phyloP scores from a whole-genome alignment of 2,329 filamentous ascomycete genomes.

The Tolypocladium pustulatum region DNA sequence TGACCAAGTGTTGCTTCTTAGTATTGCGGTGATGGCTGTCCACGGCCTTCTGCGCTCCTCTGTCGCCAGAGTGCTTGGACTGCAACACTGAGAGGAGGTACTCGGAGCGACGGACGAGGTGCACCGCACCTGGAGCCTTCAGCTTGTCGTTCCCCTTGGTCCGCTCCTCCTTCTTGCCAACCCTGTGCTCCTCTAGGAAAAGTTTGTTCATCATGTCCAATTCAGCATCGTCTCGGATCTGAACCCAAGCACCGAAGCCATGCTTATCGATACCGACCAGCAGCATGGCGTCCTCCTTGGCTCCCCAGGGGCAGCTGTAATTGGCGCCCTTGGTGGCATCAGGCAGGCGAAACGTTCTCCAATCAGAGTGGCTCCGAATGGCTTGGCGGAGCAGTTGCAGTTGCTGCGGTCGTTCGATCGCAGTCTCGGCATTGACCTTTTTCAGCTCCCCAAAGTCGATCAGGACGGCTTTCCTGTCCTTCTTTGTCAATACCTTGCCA shows the following conservation, averaged over 20 bases:
- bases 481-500: slow-evolving; percentile 82
- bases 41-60: slow-evolving; percentile 64
- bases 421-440: slow-evolving; percentile 90
- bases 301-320: slow-evolving; percentile 87
- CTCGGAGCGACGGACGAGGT: slow-evolving; percentile 87
- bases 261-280: slow-evolving; percentile 87
- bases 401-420: slow-evolving; percentile 82
- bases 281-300: slow-evolving; percentile 93
- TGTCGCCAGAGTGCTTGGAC: slow-evolving; percentile 69
- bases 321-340: slow-evolving; percentile 88
- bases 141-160: slow-evolving; percentile 66
- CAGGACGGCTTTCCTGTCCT: slow-evolving; percentile 92
- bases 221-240: slow-evolving; percentile 85
- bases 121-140: slow-evolving; percentile 93
- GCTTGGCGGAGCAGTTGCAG: slow-evolving; percentile 74
- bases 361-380: slow-evolving; percentile 56
- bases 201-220: slow-evolving; percentile 82
- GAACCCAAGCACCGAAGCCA: slow-evolving; percentile 90
- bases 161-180: slow-evolving; percentile 92
- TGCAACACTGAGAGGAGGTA: slow-evolving; percentile 93
- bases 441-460: slow-evolving; percentile 92
- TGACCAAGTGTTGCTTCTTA: slow-evolving; percentile 56
- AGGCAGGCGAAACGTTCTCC: slow-evolving; percentile 70
- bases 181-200: slow-evolving; percentile 94
- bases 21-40: slow-evolving; percentile 95